Base-by-base conservation (phyloP, 768 basidiomycete genomes). In the Boletus huronensis region DNA sequence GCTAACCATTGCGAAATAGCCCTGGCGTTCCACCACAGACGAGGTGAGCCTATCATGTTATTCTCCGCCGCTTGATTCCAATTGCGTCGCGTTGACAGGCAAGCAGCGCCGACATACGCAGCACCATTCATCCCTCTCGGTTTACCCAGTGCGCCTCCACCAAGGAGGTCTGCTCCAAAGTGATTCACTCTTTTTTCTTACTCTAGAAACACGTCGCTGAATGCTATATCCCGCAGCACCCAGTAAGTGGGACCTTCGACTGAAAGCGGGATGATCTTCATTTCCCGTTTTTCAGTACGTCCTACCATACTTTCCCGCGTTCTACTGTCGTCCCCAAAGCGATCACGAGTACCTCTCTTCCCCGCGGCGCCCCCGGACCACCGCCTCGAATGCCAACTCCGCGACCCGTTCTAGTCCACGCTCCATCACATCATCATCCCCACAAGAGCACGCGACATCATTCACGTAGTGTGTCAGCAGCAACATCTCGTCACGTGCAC, bases 271-370 rank as follows among this genome's bases (percentile, higher is more conserved):
- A 40, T 29, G 16, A 26, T 50, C 48, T 60, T 68, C 49, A 60
- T 51, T 45, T 45, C 53, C 55, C 39, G 38, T 21, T 44, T 40
- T 42, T 40, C 53, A 70, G 65, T 16, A 2, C 55, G 29, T 51
- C 70, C 39, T 62, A 68, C 54, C 52, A 71, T 38, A 69, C 63
- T 21, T 69, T 69, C 16, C 65, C 68, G 16, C 70, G 70, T 25
- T 60, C 65, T 13, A 11, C 56, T 1, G 10, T 50, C 13, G 38
- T 48, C 28, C 51, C 57, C 2, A 52, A 36, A 43, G 34, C 43
- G 19, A 28, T 38, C 6, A 21, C 41, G n/a, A 26, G 41, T 2
- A 31, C 17, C 21, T 44, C 51, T 13, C 28, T 16, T 41, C 34
- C 55, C 32, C 57, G 21, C 6, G 29, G 25, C 6, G 21, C 16